phyloP scores from a whole-genome alignment of 2,329 filamentous ascomycete genomes.

The Gyromitra esculenta region DNA sequence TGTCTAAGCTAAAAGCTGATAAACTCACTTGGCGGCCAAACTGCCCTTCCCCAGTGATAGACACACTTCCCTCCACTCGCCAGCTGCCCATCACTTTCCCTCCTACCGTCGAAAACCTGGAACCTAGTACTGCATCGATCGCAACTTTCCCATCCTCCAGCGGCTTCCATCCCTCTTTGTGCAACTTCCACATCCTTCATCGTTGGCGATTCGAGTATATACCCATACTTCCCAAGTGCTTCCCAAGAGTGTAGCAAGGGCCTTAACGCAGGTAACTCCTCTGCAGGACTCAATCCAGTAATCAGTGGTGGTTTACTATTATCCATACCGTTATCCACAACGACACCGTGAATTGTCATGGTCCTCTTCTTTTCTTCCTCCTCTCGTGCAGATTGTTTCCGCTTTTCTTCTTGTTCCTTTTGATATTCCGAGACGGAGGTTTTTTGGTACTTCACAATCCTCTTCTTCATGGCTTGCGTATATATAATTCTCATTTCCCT shows the following conservation, averaged over 20 bases:
- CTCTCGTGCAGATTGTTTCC: constrained; percentile 48
- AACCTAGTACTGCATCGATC: constrained; percentile 88
- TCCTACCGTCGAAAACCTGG: constrained; percentile 87
- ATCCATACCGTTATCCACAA: constrained; percentile 44
- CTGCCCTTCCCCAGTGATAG: constrained; percentile 79
- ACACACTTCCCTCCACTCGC: constrained; percentile 80
- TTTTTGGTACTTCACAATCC: constrained; percentile 77
- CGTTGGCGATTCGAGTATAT: constrained; percentile 75
- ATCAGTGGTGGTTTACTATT: constrained; percentile 64
- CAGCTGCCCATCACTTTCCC: constrained; percentile 77
- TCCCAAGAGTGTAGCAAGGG: constrained; percentile 72
- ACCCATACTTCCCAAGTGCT: constrained; percentile 74
- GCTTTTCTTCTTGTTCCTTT: constrained; percentile 66
- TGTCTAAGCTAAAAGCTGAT: neutral
- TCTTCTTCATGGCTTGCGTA: constrained; percentile 82
- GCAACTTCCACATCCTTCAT: constrained; percentile 74
- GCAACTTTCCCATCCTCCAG: constrained; percentile 84
- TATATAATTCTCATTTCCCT: constrained; percentile 76
- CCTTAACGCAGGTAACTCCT: constrained; percentile 74
- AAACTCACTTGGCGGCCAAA: constrained; percentile 66
- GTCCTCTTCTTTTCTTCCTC: constrained; percentile 29
- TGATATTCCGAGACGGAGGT: constrained; percentile 79
- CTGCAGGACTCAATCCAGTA: constrained; percentile 73
- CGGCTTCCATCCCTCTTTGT: constrained; percentile 71
- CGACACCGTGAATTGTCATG: constrained; percentile 19